Base-by-base conservation (phyloP, 306 rosid genomes). In the Malus sieversii region DNA sequence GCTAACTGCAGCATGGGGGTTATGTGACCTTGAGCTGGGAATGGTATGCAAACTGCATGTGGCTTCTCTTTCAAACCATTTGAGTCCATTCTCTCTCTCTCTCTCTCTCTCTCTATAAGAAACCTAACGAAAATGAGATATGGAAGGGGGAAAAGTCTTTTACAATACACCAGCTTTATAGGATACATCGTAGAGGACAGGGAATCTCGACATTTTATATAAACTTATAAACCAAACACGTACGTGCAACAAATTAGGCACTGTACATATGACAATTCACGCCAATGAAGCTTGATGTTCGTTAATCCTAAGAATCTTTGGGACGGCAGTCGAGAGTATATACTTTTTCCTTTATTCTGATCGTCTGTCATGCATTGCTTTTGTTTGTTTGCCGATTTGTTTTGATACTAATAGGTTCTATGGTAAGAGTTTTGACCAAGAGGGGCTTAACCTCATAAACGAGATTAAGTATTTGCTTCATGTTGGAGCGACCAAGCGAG, bases 1-100 rank as follows among this genome's bases (percentile, higher is more conserved):
- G 38, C 38, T 33, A 33, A 30, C 33, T 30, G 33, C 7, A 33
- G 38, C 38, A 33, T 33, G 6, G 38, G 7, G 38, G 6, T 33
- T 33, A 33, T 32, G 35, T 32, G 35, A 64, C 88, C 86, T 68
- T 85, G 88, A 6, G 84, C 86, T 32, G 88, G 86, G 81, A 27
- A 81, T 19, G 84, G 84, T 15, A 81, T 67, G 66, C 81, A 81
- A 14, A 81, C 81, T 4, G 75, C 84, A 68, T 81, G 84, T 8
- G 78, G 75, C 66, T 77, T 72, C 27, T 71, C 38, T 22, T 3
- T n/a, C 1, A 42, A 14, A 12, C 18, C 42, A 10, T 42, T 20
- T 63, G 79, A 73, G 5, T 42, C 58, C 75, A 68, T 79, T 30
- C 38, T 45, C 10, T 58, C 18, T 18, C 30, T 62, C 16, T 11